Evolutionary conservation across 129 eudicot species (phyloP), one percentile per base, ranked within the genome.

Genomic region (Escallonia rubra): DNA sequence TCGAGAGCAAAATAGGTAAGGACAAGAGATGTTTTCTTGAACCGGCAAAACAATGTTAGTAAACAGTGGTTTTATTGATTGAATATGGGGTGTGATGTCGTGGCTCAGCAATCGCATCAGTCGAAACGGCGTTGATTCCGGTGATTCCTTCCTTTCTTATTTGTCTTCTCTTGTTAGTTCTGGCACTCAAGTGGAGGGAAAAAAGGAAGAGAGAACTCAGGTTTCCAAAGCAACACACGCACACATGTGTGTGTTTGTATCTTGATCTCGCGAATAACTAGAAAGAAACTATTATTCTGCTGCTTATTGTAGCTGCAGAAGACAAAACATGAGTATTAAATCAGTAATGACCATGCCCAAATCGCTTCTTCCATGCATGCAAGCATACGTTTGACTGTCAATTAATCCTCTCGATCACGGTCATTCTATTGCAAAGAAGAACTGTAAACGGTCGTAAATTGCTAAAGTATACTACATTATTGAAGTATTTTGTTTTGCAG

Each of bases 111-210:
- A 23, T 23, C 85, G 67, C 88, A 74, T 74, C 80, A 82, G 79
- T 70, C 92, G 81, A 86, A 77, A 83, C 88, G 88, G 86, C 92
- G 88, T 44, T 77, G 82, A 86, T 82, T 86, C 78, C 82, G 92
- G 81, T 73, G 86, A 86, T 86, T 79, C 86, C 83, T 82, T 86
- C 76, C 80, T 76, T 81, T 79, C 75, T 45, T 70, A 79, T 50
- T 80, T 86, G 92, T 86, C 83, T 77, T 82, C 76, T 58, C 9
- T 57, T 61, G 15, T 61, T 12, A 41, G 12, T 69, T 8, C 55
- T 50, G 3, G 12, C 55, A 5, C 55, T 8, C 9, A 8, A 54
- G 59, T 3, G 14, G 59, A 8, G n/a, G 38, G 4, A 52, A 8
- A 8, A 8, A 23, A 23, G 34, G 34, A 23, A 23, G 34, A 23